Conservation (phyloP, 2,329 filamentous ascomycete genomes). For the Didymellaceae sp. region DNA sequence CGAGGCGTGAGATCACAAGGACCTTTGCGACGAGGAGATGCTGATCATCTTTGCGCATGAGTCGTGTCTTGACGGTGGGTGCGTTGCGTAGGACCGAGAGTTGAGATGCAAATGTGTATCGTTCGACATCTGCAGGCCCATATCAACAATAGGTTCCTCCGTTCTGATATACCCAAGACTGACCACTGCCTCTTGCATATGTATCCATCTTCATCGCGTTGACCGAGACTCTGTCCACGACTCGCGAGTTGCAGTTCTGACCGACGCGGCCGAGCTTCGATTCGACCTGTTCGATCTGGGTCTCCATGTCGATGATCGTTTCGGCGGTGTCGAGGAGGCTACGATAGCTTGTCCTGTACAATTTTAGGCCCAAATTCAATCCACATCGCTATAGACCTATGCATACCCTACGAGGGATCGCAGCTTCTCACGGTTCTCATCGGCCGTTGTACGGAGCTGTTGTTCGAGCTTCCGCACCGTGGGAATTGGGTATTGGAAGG, state of each 20-base stretch:
- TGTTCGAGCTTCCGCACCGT: slow-evolving; percentile 68
- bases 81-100: slow-evolving; percentile 64
- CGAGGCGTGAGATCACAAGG: slow-evolving; percentile 74
- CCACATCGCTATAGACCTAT: not conserved
- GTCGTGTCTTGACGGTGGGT: slow-evolving; percentile 59
- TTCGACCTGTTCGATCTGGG: slow-evolving; percentile 77
- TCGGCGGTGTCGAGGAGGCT: slow-evolving; percentile 91
- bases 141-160: slow-evolving; percentile 22
- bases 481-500: slow-evolving; percentile 70
- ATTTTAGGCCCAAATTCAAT: slow-evolving; percentile 5
- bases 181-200: slow-evolving; percentile 50
- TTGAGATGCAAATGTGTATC: slow-evolving; percentile 61
- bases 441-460: slow-evolving; percentile 67
- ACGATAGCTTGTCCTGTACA: slow-evolving; percentile 72
- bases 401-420: slow-evolving; percentile 69
- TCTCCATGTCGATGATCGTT: slow-evolving; percentile 88
- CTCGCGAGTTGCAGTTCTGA: slow-evolving; percentile 74
- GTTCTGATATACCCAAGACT: slow-evolving; percentile 25
- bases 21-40: slow-evolving; percentile 66
- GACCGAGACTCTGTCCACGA: slow-evolving; percentile 69
- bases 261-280: slow-evolving; percentile 74
- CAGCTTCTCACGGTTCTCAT: slow-evolving; percentile 70
- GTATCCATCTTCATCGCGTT: slow-evolving; percentile 62
- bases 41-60: slow-evolving; percentile 60
- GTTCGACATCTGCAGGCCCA: slow-evolving; percentile 48